Evolutionary conservation across 2,329 filamentous ascomycete genomes (phyloP), one percentile per base, ranked within the genome.

Genomic region (Trichoderma breve): DNA sequence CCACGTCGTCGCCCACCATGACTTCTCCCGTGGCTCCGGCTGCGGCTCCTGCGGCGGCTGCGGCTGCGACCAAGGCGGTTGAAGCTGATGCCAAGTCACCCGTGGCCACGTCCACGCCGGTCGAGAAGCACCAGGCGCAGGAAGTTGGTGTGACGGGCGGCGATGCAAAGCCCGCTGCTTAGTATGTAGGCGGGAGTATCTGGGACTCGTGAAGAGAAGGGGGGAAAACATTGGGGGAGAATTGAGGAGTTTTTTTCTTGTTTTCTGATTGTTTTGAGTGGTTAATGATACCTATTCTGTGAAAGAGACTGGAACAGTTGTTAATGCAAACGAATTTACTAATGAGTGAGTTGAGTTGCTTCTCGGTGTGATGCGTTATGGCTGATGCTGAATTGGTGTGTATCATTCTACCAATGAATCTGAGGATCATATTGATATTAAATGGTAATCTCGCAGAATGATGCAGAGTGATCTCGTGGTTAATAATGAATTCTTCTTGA

Each of bases 121-220:
- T 34, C 15, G 72, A 47, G 28, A 70, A 63, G 34, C 73, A 73
- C 55, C 73, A 73, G 73, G 74, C 70, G 36, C 85, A 88, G 74
- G 86, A 87, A 73, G 82, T 83, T 6, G 86, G 86, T 6, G 82
- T 87, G 53, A 83, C 80, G 28, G 77, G 77, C 36, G 76, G 73
- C 24, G 64, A 51, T 32, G 9, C 14, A 9, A 61, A 70, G 21
- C 4, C 55, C 30, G 39, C 66, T 28, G 66, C 55, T 30, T 70
- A 70, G 66, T 70, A 26, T 21, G n/a, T 36, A 6, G 66, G 60
- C 64, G 64, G 51, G 21, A 51, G 18, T 18, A 36, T 36, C 34
- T 60, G 55, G 55, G 28, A 60, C 18, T 69, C 30, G 11, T 28
- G 6, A 51, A 51, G 18, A 47, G 39, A 32, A 26, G 26, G 8